Percentiles rank a stretch among this genome's conserved stretches.
These are phyloP conservation scores for Sporothrix pallida DNA, from an alignment of 2,329 filamentous ascomycete genomes.

Conservation along the genomic window DNA sequence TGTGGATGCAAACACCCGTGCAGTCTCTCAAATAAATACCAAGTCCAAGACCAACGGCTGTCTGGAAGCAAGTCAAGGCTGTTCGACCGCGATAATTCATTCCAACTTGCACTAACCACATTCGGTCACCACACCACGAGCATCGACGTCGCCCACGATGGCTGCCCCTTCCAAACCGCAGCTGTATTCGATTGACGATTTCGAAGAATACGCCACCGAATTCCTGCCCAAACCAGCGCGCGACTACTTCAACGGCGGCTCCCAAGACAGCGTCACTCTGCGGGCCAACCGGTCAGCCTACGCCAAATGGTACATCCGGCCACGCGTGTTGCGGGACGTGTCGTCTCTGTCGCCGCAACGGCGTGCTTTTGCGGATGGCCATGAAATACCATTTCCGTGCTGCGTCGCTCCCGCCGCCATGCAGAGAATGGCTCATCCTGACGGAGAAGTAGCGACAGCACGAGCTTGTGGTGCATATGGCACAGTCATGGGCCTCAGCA, in stretches of 20 bases:
- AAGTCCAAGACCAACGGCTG: too few species aligned
- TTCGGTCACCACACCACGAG: not conserved
- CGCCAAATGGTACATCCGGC: constrained; percentile 18
- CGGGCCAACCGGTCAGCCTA: not conserved
- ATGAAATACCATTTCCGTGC: constrained; percentile 7
- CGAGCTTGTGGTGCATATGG: constrained; percentile 8
- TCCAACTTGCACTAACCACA: not conserved
- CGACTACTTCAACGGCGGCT: constrained; percentile 18
- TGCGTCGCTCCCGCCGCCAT: constrained; percentile 15
- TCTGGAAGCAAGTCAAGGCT: too few species aligned
- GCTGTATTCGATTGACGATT: constrained; percentile 24
- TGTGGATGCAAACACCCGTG: constrained; percentile 1
- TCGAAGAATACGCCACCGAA: constrained; percentile 6
- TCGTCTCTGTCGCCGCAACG: not conserved
- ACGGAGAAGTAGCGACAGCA: not conserved
- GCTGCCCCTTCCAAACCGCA: not conserved
- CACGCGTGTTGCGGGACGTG: constrained; percentile 1
- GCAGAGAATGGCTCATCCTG: constrained; percentile 17
- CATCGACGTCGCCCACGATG: not conserved
- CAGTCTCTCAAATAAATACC: too few species aligned
- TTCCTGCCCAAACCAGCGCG: constrained; percentile 13
- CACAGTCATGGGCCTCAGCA: constrained; percentile 20
- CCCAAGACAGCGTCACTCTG: constrained; percentile 12
- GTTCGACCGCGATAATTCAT: too few species aligned
- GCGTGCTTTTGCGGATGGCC: not conserved